These are phyloP conservation scores for Ascochyta rabiei DNA, from an alignment of 2,329 filamentous ascomycete genomes.

Conservation along the genomic window DNA sequence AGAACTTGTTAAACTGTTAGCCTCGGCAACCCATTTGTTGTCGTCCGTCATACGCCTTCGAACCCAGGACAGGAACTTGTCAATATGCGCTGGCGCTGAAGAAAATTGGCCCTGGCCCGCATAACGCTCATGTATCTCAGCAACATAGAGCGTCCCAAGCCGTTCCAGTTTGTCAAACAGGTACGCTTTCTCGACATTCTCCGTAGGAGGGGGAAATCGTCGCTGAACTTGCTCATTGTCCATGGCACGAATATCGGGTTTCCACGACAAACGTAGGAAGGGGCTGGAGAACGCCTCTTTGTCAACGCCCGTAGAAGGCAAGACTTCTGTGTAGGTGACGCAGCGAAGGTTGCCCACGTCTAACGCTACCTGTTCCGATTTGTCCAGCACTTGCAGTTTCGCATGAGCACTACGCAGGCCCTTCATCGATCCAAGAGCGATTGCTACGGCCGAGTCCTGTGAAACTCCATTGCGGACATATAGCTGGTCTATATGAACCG, in stretches of 20 bases:
- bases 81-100: neutral
- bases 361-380: conserved; percentile 9
- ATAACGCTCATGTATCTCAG: neutral
- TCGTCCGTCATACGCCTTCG: neutral
- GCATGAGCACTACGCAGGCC: conserved; percentile 1
- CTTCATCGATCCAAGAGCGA: neutral
- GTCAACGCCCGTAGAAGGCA: neutral
- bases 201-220: conserved; percentile 5
- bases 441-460: no score
- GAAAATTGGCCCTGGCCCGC: neutral
- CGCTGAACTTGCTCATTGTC: conserved; percentile 1
- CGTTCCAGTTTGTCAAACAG: conserved; percentile 1
- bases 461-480: conserved; percentile 12
- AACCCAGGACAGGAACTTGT: conserved; percentile 7
- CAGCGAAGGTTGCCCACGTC: conserved; percentile 14
- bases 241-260: conserved; percentile 21
- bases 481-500: conserved; percentile 28
- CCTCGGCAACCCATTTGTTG: neutral
- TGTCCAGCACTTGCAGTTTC: neutral
- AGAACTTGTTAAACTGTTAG: neutral
- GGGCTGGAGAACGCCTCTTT: conserved; percentile 2
- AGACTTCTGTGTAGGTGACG: neutral
- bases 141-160: neutral
- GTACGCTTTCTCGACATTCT: neutral
- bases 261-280: conserved; percentile 26